Percentiles rank a stretch among this genome's conserved stretches.
These are phyloP conservation scores for Xylariaceae sp. DNA, from an alignment of 2,329 filamentous ascomycete species.

Conservation along the genomic window DNA sequence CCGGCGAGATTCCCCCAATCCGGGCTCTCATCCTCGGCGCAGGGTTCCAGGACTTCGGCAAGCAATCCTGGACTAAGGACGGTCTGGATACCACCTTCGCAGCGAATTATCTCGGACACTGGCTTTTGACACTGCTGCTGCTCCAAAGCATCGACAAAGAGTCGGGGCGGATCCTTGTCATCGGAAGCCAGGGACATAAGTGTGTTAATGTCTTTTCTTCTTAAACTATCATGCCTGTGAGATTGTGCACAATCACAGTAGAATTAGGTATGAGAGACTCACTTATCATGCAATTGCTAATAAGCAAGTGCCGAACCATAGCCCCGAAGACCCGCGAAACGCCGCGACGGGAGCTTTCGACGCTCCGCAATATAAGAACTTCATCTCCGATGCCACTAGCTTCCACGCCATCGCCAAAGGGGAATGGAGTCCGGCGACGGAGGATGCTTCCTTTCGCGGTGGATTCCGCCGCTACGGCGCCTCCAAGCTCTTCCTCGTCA, in stretches of 20 bases:
- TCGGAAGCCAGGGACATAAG: constrained; percentile 32
- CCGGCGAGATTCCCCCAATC: constrained; percentile 36
- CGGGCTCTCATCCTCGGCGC: constrained; percentile 38
- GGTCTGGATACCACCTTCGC: constrained; percentile 25
- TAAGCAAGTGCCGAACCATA: background rate
- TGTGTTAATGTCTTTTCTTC: constrained; percentile 19
- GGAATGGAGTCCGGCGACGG: constrained; percentile 20
- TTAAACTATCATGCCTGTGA: background rate
- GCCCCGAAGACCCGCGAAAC: constrained; percentile 9
- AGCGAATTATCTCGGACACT: constrained; percentile 28
- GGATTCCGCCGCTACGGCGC: constrained; percentile 29
- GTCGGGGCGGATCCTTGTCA: constrained; percentile 19
- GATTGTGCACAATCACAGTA: background rate
- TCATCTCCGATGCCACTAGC: constrained; percentile 15
- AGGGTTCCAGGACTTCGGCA: constrained; percentile 26
- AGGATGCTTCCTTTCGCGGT: constrained; percentile 21
- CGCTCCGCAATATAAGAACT: constrained; percentile 16
- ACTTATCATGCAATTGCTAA: background rate
- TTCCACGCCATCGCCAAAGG: constrained; percentile 23
- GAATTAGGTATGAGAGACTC: no score
- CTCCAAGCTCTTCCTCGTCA: constrained; percentile 25
- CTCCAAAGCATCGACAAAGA: constrained; percentile 24
- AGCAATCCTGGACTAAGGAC: constrained; percentile 20
- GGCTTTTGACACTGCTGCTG: constrained; percentile 23
- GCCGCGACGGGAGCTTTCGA: background rate